Base-by-base conservation (phyloP, 208 protist species). In the Leishmania amazonensis region DNA sequence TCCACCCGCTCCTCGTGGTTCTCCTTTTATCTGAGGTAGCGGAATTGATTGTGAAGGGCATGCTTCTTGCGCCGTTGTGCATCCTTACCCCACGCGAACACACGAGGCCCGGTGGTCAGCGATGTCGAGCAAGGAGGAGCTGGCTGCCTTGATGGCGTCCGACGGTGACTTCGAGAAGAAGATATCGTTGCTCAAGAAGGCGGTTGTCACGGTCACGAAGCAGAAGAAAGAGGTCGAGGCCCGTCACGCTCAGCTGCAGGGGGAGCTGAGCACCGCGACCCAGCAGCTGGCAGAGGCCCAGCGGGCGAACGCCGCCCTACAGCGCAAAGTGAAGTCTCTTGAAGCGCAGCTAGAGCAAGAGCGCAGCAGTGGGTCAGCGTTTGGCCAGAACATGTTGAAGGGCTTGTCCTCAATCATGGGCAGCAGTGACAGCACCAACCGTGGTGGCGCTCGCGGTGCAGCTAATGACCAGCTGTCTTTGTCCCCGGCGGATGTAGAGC, bases 131-230 rank as follows among this genome's bases (percentile, higher is more conserved):
- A 81, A 87, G 54, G 76, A 73, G 57, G 92, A 96, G 64, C 72
- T 96, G 38, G 88, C 90, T 28, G 91, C 89, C 49, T 81, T 97
- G 51, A 96, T 96, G 92, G 87, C 91, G 2, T 91, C 88, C 17
- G 86, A 91, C 64, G 92, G 92, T 24, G 91, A 95, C 62, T 81
- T 82, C 54, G 87, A 95, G 75, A 90, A 94, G 75, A 97, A 96
- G 81, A 95, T 96, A 75, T 91, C 91, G 35, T 78, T 96, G 35
- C 83, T 97, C 3, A 96, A 96, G 81, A 96, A 92, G 77, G 93
- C 93, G 8, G 92, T 96, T 45, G 91, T 96, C 15, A 89, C 78
- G 24, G 90, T 95, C 28, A 96, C 95, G n/a, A 90, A 90, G 70
- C 93, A 96, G 64, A 96, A 96, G 83, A 92, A 95, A 58, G 79